Evolutionary conservation across 208 protist genomes (phyloP), one percentile per base, ranked within the genome.

Genomic region (Trypanosoma cruzi): DNA sequence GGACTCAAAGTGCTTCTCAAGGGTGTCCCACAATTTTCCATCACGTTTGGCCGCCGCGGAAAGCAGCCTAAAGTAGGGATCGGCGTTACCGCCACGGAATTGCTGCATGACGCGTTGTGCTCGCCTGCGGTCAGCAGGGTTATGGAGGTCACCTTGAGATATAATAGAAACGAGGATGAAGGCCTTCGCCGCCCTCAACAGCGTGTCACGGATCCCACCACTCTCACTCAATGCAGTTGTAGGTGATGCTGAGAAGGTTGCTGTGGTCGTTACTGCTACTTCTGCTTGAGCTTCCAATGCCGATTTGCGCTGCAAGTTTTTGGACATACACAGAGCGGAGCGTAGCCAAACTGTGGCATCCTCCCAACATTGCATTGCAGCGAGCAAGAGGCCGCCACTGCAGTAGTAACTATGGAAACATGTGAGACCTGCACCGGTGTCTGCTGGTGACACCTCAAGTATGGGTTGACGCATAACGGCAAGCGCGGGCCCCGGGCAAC

Each of bases 341-440:
- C 64, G 71, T 50, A 71, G 70, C 75, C 49, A 79, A 50, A 71
- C 73, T 28, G 64, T 62, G 6, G 88, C 84, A 26, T 80, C 73
- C 10, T 64, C 71, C 77, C 84, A 89, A 40, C 61, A 72, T 2
- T 66, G 57, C 5, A 73, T 50, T 1, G 34, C 54, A 11, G 71
- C 72, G 34, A 85, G 70, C 11, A 90, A 58, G 11, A 86, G 52
- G 10, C 73, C 85, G 7, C 77, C 83, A 49, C 88, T 75, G 14
- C 58, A 62, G 58, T 83, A 83, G 59, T 89, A 90, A 14, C 52
- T 49, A 20, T 84, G 63, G 64, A 80, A 85, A 71, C 86, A 80
- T 0, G 58, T 46, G 11, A 85, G 18, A 31, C 67, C 63, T 0
- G 84, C 75, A 14, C 88, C 84, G 3, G 80, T 84, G 10, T 75